These are phyloP conservation scores for Amylostereum areolatum DNA, from an alignment of 1,284 basidiomycete species.

Conservation along the genomic window DNA sequence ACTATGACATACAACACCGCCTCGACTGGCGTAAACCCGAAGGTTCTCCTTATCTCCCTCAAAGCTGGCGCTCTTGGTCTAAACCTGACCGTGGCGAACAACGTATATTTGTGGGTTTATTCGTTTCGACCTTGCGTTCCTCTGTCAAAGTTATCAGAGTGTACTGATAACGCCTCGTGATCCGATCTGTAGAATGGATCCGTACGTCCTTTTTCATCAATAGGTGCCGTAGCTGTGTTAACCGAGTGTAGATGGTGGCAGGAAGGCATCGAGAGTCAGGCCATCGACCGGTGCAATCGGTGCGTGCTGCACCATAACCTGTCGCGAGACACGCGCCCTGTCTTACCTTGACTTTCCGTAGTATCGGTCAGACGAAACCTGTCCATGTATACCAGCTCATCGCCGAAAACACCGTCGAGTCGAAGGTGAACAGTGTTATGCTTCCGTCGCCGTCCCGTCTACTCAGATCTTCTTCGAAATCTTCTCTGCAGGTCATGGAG, in stretches of 20 bases:
- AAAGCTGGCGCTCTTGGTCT: slow-evolving; percentile 81
- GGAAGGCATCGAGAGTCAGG: slow-evolving; percentile 86
- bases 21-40: slow-evolving; percentile 44
- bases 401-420: slow-evolving; percentile 82
- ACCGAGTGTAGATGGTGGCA: slow-evolving; percentile 62
- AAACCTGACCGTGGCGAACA: slow-evolving; percentile 86
- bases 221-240: neutral
- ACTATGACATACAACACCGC: slow-evolving; percentile 1
- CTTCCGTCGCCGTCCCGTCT: neutral
- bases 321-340: slow-evolving; percentile 6
- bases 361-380: slow-evolving; percentile 76
- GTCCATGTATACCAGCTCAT: slow-evolving; percentile 87
- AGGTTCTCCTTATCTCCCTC: slow-evolving; percentile 82
- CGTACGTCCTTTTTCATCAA: slow-evolving; percentile 42
- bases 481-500: slow-evolving; percentile 54
- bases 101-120: slow-evolving; percentile 73
- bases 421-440: slow-evolving; percentile 44
- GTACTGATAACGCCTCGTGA: slow-evolving; percentile 5
- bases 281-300: slow-evolving; percentile 77
- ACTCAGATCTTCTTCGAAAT: neutral
- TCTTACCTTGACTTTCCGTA: slow-evolving; percentile 17
- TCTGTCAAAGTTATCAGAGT: neutral
- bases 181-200: slow-evolving; percentile 62
- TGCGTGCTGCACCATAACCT: slow-evolving; percentile 19
- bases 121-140: neutral